phyloP scores from a whole-genome alignment of 2,329 filamentous ascomycete species.

The Magnaporthiopsis incrustans region DNA sequence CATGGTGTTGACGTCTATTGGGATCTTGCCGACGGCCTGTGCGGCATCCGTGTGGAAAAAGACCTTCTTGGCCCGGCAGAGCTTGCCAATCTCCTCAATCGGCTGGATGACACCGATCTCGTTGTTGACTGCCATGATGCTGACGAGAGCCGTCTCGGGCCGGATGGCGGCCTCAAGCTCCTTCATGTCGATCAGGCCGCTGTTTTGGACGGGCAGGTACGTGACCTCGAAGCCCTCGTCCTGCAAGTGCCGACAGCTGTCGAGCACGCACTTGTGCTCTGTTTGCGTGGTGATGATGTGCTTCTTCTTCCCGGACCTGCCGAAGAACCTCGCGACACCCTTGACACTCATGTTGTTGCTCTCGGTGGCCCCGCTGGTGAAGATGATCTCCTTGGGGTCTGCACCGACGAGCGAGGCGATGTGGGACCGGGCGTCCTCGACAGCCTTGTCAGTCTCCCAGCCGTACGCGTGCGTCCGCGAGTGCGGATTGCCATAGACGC shows the following conservation, averaged over 20 bases:
- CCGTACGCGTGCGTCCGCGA: conserved; percentile 96
- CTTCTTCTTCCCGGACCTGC: conserved; percentile 88
- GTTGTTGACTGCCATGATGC: conserved; percentile 98
- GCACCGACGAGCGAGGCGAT: conserved; percentile 85
- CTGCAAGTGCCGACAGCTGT: conserved; percentile 93
- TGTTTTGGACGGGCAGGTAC: conserved; percentile 84
- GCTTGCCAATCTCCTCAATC: conserved; percentile 81
- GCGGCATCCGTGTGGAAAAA: conserved; percentile 98
- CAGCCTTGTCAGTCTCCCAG: conserved; percentile 94
- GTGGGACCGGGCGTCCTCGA: conserved; percentile 78
- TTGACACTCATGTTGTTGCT: conserved; percentile 99
- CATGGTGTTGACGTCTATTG: conserved; percentile 93
- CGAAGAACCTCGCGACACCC: conserved; percentile 93
- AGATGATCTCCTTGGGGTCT: conserved; percentile 96
- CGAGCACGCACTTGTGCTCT: conserved; percentile 97
- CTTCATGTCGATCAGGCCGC: conserved; percentile 77
- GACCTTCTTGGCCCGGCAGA: conserved; percentile 85
- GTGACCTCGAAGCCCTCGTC: conserved; percentile 95
- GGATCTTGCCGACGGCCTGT: conserved; percentile 98
- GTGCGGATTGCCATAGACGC: conserved; percentile 93
- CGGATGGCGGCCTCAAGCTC: conserved; percentile 83
- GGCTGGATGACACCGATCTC: conserved; percentile 99
- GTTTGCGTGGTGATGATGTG: conserved; percentile 97
- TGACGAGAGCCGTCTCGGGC: conserved; percentile 85
- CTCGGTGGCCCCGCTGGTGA: conserved; percentile 95